These are phyloP conservation scores for Fusarium brevicatenulatum DNA, from an alignment of 2,329 filamentous ascomycete species.

Conservation along the genomic window DNA sequence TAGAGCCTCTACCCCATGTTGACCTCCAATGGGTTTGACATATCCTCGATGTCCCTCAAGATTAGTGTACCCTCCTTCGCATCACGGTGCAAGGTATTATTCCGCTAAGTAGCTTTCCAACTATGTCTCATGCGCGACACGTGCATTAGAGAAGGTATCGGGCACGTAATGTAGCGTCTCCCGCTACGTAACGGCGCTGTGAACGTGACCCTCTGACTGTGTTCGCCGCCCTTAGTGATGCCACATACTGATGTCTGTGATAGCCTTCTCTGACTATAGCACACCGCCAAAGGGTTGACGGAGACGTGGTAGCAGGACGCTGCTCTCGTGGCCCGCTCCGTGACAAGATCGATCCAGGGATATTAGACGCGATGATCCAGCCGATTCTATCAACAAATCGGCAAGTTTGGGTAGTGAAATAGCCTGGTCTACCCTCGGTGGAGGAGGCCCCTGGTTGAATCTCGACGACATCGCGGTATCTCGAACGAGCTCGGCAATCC, in stretches of 20 bases:
- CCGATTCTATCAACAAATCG: not conserved
- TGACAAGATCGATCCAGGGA: not conserved
- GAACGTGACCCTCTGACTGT: not conserved
- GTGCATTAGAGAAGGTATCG: not conserved
- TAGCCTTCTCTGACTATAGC: not conserved
- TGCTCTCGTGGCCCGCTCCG: not conserved
- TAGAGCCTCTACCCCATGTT: not conserved
- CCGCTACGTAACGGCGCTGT: not conserved
- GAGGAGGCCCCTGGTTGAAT: not conserved
- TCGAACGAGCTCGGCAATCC: not conserved
- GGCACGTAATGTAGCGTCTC: not conserved
- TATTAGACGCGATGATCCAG: not conserved
- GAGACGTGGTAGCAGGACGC: not conserved
- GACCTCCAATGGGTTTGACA: not conserved
- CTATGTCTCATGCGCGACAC: no score
- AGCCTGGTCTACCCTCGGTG: not conserved
- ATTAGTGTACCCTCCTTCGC: not conserved
- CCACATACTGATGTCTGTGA: not conserved
- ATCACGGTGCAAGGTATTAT: not conserved
- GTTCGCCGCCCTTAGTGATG: fast-evolving
- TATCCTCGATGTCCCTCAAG: not conserved
- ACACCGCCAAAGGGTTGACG: not conserved
- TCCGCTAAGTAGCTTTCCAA: not conserved
- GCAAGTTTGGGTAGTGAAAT: not conserved
- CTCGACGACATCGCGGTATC: not conserved